Conservation (phyloP, 2,329 filamentous ascomycete species). For the Pseudocercospora fuligena region DNA sequence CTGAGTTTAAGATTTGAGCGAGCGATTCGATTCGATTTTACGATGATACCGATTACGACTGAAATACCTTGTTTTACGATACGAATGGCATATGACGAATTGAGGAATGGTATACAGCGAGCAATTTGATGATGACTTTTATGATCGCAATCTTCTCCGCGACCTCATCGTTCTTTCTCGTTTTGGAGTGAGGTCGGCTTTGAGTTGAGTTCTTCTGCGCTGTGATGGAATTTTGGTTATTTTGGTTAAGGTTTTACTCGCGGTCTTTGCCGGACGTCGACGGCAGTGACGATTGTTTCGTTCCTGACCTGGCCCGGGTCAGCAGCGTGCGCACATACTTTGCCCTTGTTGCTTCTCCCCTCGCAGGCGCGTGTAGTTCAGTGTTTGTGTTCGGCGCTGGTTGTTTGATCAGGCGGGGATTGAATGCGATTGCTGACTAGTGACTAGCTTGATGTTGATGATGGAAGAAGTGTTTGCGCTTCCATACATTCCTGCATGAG, state of each 20-base stretch:
- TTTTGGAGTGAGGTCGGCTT: background rate
- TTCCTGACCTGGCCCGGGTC: too few species aligned
- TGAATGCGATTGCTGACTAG: background rate
- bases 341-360: too few species aligned
- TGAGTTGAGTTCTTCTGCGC: too few species aligned
- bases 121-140: background rate
- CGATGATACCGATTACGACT: conserved; percentile 3
- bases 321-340: too few species aligned
- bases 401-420: too few species aligned
- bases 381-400: too few species aligned
- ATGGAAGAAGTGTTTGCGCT: background rate
- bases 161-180: background rate
- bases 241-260: too few species aligned
- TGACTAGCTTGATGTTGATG: background rate
- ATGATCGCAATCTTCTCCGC: background rate
- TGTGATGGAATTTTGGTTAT: too few species aligned
- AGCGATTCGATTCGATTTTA: background rate
- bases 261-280: too few species aligned
- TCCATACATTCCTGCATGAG: background rate
- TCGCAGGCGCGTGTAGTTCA: too few species aligned
- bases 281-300: too few species aligned
- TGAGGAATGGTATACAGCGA: background rate
- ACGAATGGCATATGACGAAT: background rate
- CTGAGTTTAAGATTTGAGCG: background rate
- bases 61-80: background rate